Conservation (phyloP, 352 stramenopile species). For the Aphanomyces cochlioides region DNA sequence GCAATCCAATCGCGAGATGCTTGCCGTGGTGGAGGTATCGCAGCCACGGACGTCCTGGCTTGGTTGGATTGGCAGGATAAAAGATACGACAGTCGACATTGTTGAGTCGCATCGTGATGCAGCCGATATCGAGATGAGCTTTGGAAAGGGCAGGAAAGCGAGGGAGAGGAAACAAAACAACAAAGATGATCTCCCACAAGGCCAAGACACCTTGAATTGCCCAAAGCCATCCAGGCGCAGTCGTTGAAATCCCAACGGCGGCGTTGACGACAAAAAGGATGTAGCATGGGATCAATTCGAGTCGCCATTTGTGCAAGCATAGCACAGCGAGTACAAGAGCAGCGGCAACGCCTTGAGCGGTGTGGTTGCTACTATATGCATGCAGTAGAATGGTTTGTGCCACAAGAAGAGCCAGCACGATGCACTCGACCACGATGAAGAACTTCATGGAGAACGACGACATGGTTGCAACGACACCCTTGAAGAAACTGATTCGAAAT, state of each 20-base stretch:
- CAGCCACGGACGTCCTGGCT: conserved; percentile 16
- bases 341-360: conserved; percentile 1
- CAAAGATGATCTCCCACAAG: background rate
- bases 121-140: conserved; percentile 36
- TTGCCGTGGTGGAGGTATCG: conserved; percentile 51
- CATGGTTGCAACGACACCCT: background rate
- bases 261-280: conserved; percentile 15
- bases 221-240: background rate
- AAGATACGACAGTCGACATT: conserved; percentile 63
- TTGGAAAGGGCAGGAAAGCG: conserved; percentile 6
- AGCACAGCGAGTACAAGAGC: conserved; percentile 1
- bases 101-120: conserved; percentile 38
- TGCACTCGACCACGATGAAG: background rate
- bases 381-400: conserved; percentile 6
- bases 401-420: background rate
- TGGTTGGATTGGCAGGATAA: conserved; percentile 39
- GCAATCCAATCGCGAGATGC: conserved; percentile 50
- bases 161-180: conserved; percentile 21
- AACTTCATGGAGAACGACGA: conserved; percentile 9
- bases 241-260: background rate
- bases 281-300: conserved; percentile 8
- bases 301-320: conserved; percentile 9
- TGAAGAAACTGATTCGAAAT: background rate
- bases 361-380: background rate
- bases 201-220: conserved; percentile 10